phyloP scores from a whole-genome alignment of 768 basidiomycete genomes.

The Artomyces pyxidatus region DNA sequence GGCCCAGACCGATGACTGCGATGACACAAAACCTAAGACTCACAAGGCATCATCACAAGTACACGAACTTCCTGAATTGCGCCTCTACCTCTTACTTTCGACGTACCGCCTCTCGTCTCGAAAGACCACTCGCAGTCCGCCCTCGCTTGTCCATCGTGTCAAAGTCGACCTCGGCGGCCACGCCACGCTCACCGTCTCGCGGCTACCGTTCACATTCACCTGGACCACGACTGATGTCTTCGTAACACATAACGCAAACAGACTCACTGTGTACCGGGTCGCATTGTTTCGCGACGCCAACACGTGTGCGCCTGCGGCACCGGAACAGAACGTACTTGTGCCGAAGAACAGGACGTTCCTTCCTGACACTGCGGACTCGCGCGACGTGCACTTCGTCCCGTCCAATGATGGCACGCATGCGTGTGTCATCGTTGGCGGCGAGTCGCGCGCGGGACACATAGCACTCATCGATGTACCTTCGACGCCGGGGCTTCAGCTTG shows the following conservation, averaged over 20 bases:
- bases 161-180: background rate
- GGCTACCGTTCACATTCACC: background rate
- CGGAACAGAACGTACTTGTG: background rate
- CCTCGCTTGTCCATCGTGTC: background rate
- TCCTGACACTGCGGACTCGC: background rate
- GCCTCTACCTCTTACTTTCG: background rate
- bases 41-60: too few relatives aligned
- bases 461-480: background rate
- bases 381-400: background rate
- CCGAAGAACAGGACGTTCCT: background rate
- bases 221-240: background rate
- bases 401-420: background rate
- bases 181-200: background rate
- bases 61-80: too few relatives aligned
- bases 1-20: conserved; percentile 9
- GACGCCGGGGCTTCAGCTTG: background rate
- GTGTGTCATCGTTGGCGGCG: background rate
- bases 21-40: too few relatives aligned
- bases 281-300: background rate
- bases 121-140: background rate
- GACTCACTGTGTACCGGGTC: background rate
- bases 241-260: background rate
- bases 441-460: background rate
- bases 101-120: background rate
- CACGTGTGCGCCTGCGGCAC: background rate